Base-by-base conservation (phyloP, 2,329 filamentous ascomycete genomes). In the Fusarium sp. region DNA sequence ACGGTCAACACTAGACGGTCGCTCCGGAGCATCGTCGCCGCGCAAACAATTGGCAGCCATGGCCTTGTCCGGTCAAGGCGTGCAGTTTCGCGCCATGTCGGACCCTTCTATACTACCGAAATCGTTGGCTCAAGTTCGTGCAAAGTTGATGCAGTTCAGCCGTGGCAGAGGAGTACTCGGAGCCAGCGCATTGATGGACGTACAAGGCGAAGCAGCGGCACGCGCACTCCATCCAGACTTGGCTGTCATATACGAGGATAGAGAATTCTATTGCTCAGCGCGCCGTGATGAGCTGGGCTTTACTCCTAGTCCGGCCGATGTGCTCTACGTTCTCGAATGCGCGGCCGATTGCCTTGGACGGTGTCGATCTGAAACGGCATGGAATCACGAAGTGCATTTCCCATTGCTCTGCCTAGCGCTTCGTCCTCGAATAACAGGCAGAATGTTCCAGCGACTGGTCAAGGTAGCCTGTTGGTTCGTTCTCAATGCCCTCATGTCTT, bases 261-360 rank as follows among this genome's bases (percentile, higher is more conserved):
- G 11, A 3, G 32, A 37, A 1, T 39, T 31, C 6, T 45, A 31
- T 15, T 50, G 41, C 5, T 39, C 49, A 39, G 3, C 9, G 5
- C 7, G 6, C 2, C 39, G 42, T 3, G 53, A 35, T 9, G 19
- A 31, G 3, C 7, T 39, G 11, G 53, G 36, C 2, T 0, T 14
- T 1, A 53, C 48, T 1, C 38, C 35, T 1, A 33, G 17, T 8
- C 25, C 23, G 0, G 36, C 49, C 8, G 33, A 60, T 6, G 38
- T 37, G 11, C 23, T 60, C 11, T 59, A 44, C 7, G 15, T 52
- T 4, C 47, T 54, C 15, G 9, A 49, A 9, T 25, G 27, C 6
- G 46, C 39, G 1, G 25, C 25, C 3, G 35, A 54, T 19, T 49
- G 39, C 23, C 39, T 55, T 6, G 25, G 36, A 2, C 13, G 41